Evolutionary conservation across 2,329 filamentous ascomycete genomes (phyloP).

Genomic region (Fusarium sp.): DNA sequence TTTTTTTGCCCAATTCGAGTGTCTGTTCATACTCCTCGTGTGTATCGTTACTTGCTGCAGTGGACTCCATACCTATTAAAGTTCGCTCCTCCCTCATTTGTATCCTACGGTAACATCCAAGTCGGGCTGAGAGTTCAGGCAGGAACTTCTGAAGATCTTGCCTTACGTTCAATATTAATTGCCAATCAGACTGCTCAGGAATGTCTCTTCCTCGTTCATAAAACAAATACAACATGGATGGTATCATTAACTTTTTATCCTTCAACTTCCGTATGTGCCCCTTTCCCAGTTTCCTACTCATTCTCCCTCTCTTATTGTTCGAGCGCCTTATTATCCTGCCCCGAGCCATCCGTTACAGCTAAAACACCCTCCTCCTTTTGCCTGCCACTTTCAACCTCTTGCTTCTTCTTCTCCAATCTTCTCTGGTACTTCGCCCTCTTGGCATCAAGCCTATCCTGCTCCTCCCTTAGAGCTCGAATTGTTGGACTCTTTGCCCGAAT

Average conservation of each 20-base stretch:
- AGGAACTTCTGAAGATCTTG: neutral
- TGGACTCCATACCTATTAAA: neutral
- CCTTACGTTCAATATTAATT: neutral
- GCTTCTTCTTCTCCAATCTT: slow-evolving; percentile 31
- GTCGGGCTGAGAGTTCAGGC: neutral
- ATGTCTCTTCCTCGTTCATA: neutral
- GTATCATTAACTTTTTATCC: neutral
- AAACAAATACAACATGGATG: neutral
- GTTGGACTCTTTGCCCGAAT: slow-evolving; percentile 62
- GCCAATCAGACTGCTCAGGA: neutral
- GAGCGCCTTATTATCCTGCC: neutral
- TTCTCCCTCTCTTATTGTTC: neutral
- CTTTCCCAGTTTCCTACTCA: neutral
- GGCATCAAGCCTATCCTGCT: slow-evolving; percentile 50
- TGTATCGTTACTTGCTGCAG: neutral
- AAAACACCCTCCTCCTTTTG: slow-evolving; percentile 20
- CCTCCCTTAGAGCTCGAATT: slow-evolving; percentile 55
- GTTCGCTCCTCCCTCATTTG: neutral
- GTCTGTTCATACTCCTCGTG: neutral
- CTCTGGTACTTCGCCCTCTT: slow-evolving; percentile 46
- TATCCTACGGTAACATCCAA: neutral
- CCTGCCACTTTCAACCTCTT: slow-evolving; percentile 7
- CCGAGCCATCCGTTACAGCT: slow-evolving; percentile 3
- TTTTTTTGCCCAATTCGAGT: neutral
- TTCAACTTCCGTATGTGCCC: neutral